Conservation (phyloP, 2,329 filamentous ascomycete genomes). For the Eurotiales sp. region DNA sequence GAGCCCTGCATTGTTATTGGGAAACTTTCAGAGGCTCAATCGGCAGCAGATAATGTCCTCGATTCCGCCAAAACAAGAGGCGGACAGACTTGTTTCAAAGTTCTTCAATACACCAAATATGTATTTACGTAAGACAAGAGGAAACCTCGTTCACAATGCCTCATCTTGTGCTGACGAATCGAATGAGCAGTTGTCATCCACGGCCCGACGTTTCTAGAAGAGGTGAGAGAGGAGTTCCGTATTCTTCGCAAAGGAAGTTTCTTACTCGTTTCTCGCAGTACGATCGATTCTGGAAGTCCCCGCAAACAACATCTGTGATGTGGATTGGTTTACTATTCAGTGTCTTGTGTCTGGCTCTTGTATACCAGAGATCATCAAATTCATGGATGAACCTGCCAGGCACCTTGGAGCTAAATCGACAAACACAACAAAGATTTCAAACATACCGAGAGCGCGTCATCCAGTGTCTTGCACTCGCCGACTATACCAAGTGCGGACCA, state of each 20-base stretch:
- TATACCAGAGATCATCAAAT: neutral
- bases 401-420: neutral
- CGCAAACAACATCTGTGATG: slow-evolving; percentile 4
- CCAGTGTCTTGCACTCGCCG: slow-evolving; percentile 13
- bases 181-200: slow-evolving; percentile 4
- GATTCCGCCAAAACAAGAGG: slow-evolving; percentile 8
- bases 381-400: neutral
- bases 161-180: neutral
- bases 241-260: neutral
- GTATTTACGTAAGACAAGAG: slow-evolving; percentile 3
- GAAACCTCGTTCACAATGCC: neutral
- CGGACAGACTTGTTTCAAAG: slow-evolving; percentile 9
- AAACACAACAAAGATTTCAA: neutral
- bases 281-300: slow-evolving; percentile 11
- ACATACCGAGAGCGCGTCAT: slow-evolving; percentile 8
- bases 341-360: slow-evolving; percentile 9
- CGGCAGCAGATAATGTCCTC: slow-evolving; percentile 5
- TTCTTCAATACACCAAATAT: slow-evolving; percentile 10
- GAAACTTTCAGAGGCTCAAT: slow-evolving; percentile 4
- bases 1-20: slow-evolving; percentile 7
- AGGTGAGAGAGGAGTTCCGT: neutral
- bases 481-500: slow-evolving; percentile 13
- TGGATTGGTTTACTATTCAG: slow-evolving; percentile 36
- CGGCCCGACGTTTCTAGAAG: slow-evolving; percentile 10
- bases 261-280: slow-evolving; percentile 6